Evolutionary conservation across 2,329 filamentous ascomycete species (phyloP).

Genomic region (Didymella pinodella): DNA sequence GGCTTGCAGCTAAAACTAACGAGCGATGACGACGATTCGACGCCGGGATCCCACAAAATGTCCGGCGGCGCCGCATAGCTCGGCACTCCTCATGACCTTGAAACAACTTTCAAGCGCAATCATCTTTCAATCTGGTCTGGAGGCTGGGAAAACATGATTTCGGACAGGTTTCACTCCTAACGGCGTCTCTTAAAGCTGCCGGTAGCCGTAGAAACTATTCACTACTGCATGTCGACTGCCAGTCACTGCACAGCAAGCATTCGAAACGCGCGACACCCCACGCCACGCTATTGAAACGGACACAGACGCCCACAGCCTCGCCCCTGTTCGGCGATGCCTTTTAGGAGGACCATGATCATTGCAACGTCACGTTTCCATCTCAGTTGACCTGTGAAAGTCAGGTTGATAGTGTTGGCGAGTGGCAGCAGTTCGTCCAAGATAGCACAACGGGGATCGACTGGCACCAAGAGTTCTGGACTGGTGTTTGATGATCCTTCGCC

Average conservation of each 20-base stretch:
- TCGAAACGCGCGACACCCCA: slow-evolving; percentile 10
- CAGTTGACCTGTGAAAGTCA: not conserved
- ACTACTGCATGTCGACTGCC: slow-evolving; percentile 5
- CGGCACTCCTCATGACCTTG: slow-evolving; percentile 12
- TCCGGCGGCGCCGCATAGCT: slow-evolving; percentile 15
- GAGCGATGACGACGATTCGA: slow-evolving; percentile 18
- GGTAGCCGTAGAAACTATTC: slow-evolving; percentile 3
- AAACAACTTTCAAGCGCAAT: slow-evolving; percentile 7
- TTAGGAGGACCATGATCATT: not conserved
- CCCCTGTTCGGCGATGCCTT: not conserved
- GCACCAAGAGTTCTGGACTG: slow-evolving; percentile 5
- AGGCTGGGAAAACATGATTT: not conserved
- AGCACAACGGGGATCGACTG: slow-evolving; percentile 2
- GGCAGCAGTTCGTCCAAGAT: not conserved
- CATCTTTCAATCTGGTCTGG: slow-evolving; percentile 2
- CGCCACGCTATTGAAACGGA: slow-evolving; percentile 9
- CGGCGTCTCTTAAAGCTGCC: not conserved
- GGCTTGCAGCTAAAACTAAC: slow-evolving; percentile 15
- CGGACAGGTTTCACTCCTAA: not conserved
- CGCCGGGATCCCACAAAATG: slow-evolving; percentile 4
- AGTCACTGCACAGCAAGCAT: slow-evolving; percentile 2
- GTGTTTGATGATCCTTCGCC: slow-evolving; percentile 17
- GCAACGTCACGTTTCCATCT: slow-evolving; percentile 15
- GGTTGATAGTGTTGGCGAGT: not conserved
- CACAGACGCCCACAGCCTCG: slow-evolving; percentile 6